A percentile compares a stretch with the other conserved stretches of the same genome.
Conservation (phyloP, 345 rosid genomes). For the Populus davidiana region DNA sequence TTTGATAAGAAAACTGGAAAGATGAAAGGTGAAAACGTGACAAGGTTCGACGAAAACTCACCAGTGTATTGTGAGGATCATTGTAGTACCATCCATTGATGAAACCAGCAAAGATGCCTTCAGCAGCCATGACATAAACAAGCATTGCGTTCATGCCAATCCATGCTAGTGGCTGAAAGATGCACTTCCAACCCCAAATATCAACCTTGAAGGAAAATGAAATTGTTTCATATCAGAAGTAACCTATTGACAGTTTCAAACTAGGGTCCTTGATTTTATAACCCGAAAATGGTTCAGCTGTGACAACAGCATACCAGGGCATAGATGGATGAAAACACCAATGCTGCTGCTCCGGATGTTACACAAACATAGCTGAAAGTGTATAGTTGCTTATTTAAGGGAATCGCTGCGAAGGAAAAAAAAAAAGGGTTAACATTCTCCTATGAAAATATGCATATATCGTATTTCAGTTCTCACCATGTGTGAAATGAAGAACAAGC, state of each 20-base stretch:
- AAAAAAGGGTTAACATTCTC: background rate
- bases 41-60: slow-evolving; percentile 9
- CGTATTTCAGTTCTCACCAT: slow-evolving; percentile 45
- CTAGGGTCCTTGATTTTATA: background rate
- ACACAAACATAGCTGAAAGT: slow-evolving; percentile 77
- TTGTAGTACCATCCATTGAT: slow-evolving; percentile 81
- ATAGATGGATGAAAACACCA: slow-evolving; percentile 68
- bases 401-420: slow-evolving; percentile 53
- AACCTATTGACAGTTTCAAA: background rate
- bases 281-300: background rate
- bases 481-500: slow-evolving; percentile 57
- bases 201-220: slow-evolving; percentile 53
- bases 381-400: slow-evolving; percentile 77
- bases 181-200: slow-evolving; percentile 37
- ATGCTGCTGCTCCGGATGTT: slow-evolving; percentile 77
- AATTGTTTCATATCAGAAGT: background rate
- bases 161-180: slow-evolving; percentile 73
- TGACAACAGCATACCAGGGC: slow-evolving; percentile 45
- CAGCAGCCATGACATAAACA: slow-evolving; percentile 96
- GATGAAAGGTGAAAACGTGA: background rate
- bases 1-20: background rate
- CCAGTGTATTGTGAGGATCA: slow-evolving; percentile 70
- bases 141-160: slow-evolving; percentile 95
- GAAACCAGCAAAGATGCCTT: slow-evolving; percentile 81
- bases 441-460: background rate